A percentile compares a stretch with the other conserved stretches of the same genome.
Conservation (phyloP, 2,329 filamentous ascomycete genomes). For the Colletotrichum australisinense region DNA sequence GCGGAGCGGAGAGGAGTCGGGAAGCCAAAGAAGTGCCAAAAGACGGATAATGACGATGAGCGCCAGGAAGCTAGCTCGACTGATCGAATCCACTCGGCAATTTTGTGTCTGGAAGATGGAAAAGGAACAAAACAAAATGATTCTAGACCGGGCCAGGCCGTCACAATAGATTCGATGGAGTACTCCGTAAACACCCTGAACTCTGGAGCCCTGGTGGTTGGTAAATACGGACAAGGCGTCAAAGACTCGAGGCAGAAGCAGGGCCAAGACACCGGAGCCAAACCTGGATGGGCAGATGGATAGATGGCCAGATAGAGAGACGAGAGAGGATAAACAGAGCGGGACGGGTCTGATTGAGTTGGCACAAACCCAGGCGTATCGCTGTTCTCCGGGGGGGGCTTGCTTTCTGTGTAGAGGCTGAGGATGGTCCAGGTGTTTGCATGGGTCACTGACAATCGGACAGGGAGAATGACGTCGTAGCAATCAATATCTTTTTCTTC, state of each 20-base stretch:
- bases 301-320: neutral
- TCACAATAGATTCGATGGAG: neutral
- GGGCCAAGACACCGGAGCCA: neutral
- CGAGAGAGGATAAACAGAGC: neutral
- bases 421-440: conserved; percentile 5
- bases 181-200: neutral
- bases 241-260: neutral
- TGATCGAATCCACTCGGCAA: neutral
- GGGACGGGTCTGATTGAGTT: conserved; percentile 5
- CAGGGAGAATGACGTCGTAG: conserved; percentile 31
- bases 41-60: neutral
- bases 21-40: neutral
- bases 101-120: neutral
- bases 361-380: conserved; percentile 12
- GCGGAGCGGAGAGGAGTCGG: neutral
- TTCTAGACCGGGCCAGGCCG: neutral
- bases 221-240: conserved; percentile 18
- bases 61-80: neutral
- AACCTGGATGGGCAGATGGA: neutral
- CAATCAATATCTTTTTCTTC: neutral
- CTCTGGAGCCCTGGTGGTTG: neutral
- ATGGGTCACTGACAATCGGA: conserved; percentile 15
- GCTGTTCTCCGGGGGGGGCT: neutral
- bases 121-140: neutral
- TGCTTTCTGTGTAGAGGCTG: neutral